Base-by-base conservation (phyloP, 2,329 filamentous ascomycete genomes). In the Aspergillus fumigatiaffinis region DNA sequence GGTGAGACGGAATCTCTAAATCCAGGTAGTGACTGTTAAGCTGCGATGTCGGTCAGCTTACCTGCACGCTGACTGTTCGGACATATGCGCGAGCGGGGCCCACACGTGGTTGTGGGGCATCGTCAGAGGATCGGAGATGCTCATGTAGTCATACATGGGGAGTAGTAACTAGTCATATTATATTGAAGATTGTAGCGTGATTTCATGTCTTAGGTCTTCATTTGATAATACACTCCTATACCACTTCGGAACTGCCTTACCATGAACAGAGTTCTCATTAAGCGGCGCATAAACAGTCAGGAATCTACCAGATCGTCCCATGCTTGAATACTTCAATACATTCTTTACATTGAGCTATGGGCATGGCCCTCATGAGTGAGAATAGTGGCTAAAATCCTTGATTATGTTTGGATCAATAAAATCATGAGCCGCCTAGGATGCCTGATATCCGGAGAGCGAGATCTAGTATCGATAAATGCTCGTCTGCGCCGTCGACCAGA, bases 401-500 rank as follows among this genome's bases (percentile, higher is more conserved):
- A 17, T 23, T 44, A 17, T 14, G 48, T 41, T 35, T 61, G 70
- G 50, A 47, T 47, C 44, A 26, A 6, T 23, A 12, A 26, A 3
- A 21, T 47, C 23, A 47, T 26, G 61, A 60, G 52, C 66, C 68
- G 8, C 70, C 80, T 71, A 96, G 71, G 57, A 94, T 86, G 29
- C 84, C 84, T 0, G 90, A 90, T 77, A 96, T 89, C 68, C 90
- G 87, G 69, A 97, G 80, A 6, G 89, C 83, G 63, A 97, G 72
- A 73, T 99, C 93, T 32, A 99, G 78, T 58, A 97, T 89, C 1
- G 90, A 91, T 25, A 99, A 79, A 72, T 99, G 93, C 77, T 99
- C 94, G 70, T 99, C 94, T 2, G 92, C 89, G 8, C 94, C 94
- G 73, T 99, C 95, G 5, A 96, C 89, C 50, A 99, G 77, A 63